Evolutionary conservation across 345 rosid species (phyloP).

Genomic region (Pseudoturritis turrita): DNA sequence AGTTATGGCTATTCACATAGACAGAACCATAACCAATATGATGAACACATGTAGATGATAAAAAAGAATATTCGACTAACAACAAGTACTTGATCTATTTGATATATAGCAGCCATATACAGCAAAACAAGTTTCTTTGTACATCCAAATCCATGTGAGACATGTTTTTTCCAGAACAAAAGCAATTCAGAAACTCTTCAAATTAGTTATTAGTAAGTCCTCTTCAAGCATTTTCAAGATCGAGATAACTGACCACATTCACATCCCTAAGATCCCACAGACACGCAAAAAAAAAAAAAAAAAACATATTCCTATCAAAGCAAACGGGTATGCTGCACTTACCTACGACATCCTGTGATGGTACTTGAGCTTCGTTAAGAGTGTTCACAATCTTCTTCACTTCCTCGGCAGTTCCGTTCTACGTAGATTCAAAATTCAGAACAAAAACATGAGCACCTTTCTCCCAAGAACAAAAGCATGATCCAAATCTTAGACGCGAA

Average conservation of each 20-base stretch:
- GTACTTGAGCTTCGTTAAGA: conserved; percentile 69
- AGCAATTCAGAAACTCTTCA: neutral
- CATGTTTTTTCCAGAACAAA: neutral
- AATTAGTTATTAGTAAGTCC: neutral
- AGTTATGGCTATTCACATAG: neutral
- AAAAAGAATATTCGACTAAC: neutral
- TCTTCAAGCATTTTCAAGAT: neutral
- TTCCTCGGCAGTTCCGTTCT: conserved; percentile 88
- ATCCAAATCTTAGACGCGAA: neutral
- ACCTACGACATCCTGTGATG: conserved; percentile 76
- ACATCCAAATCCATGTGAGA: neutral
- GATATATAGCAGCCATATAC: neutral
- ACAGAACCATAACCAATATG: neutral
- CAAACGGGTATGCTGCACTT: conserved; percentile 12
- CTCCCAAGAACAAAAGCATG: neutral
- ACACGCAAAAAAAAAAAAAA: neutral
- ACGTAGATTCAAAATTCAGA: conserved; percentile 8
- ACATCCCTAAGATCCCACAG: neutral
- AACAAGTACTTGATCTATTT: neutral
- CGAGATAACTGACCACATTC: neutral
- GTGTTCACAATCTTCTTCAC: conserved; percentile 81
- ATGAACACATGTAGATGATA: neutral
- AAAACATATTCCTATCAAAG: neutral
- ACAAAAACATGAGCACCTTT: neutral
- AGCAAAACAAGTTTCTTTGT: neutral